These are phyloP conservation scores for Heliamphora pulchella DNA, from an alignment of 179 eudicot genomes.

Conservation along the genomic window DNA sequence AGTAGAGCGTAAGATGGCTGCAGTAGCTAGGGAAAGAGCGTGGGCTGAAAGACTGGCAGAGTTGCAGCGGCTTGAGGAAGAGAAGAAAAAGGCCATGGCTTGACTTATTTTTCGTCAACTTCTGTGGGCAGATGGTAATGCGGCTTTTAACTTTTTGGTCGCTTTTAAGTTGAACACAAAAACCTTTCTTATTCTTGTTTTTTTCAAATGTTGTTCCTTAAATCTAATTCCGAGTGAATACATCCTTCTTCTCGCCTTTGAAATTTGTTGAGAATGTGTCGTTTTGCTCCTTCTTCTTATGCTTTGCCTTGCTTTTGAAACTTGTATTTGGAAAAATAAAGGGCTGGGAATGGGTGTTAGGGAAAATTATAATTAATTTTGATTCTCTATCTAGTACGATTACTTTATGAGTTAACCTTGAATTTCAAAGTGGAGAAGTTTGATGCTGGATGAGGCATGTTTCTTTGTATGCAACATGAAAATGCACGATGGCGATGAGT, in stretches of 20 bases:
- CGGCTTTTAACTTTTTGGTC: background rate
- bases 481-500: too few relatives aligned
- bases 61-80: slow-evolving; percentile 63
- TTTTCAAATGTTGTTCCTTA: background rate
- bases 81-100: slow-evolving; percentile 37
- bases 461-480: too few relatives aligned
- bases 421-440: too few relatives aligned
- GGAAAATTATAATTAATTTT: too few relatives aligned
- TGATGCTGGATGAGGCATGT: too few relatives aligned
- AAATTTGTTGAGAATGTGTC: background rate
- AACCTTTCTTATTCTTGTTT: slow-evolving; percentile 45
- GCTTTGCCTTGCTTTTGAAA: too few relatives aligned
- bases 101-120: slow-evolving; percentile 6
- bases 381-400: too few relatives aligned
- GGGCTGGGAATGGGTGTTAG: too few relatives aligned
- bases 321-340: too few relatives aligned
- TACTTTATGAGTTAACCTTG: too few relatives aligned
- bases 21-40: slow-evolving; percentile 93
- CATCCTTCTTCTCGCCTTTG: background rate
- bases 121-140: background rate
- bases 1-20: slow-evolving; percentile 92
- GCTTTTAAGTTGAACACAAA: slow-evolving; percentile 37
- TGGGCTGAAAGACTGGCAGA: slow-evolving; percentile 79
- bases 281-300: too few relatives aligned
- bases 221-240: background rate